These are phyloP conservation scores for Kwoniella botswanensis DNA, from an alignment of 768 basidiomycete species.

Conservation along the genomic window DNA sequence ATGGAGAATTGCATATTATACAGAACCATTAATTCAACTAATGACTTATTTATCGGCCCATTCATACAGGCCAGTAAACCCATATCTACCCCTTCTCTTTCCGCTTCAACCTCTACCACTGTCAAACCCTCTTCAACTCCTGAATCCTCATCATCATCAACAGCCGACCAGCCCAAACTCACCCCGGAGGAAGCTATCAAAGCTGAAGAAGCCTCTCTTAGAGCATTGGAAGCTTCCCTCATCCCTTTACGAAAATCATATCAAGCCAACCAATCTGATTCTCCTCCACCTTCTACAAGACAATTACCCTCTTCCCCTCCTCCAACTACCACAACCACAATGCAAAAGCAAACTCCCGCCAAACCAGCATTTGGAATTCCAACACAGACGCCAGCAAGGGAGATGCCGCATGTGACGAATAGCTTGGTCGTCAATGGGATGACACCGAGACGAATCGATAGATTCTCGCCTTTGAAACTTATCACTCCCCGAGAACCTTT, in stretches of 20 bases:
- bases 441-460: constrained; percentile 36
- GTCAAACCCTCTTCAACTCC: not conserved
- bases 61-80: constrained; percentile 8
- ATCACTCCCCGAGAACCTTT: constrained; percentile 33
- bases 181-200: constrained; percentile 50
- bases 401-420: constrained; percentile 41
- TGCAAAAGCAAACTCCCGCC: constrained; percentile 5
- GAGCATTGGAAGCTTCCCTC: constrained; percentile 44
- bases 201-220: constrained; percentile 51
- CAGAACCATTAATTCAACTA: too few species aligned
- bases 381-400: constrained; percentile 13
- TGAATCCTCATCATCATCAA: not conserved
- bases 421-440: constrained; percentile 43
- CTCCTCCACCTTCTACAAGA: constrained; percentile 18
- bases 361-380: not conserved
- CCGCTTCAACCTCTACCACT: not conserved
- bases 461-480: constrained; percentile 39
- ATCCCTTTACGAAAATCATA: constrained; percentile 28
- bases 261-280: not conserved
- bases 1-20: not conserved
- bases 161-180: constrained; percentile 23
- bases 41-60: not conserved
- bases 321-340: not conserved
- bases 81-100: not conserved
- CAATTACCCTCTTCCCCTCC: constrained; percentile 12